phyloP scores from a whole-genome alignment of 192 early-diverging fungal species.

The Linnemannia zychae region DNA sequence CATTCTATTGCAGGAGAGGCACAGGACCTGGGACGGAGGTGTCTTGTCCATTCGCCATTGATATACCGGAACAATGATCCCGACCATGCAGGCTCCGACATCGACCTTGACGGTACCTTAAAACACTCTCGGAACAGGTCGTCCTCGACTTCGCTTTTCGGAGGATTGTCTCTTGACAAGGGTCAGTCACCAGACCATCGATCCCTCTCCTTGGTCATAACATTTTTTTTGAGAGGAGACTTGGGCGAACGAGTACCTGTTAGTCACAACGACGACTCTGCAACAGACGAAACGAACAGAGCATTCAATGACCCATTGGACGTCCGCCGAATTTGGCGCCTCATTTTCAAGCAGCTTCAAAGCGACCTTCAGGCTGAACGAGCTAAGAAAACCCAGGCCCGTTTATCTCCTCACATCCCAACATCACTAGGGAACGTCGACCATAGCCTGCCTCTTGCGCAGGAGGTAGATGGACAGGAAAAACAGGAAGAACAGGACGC shows the following conservation, averaged over 20 bases:
- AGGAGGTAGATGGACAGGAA: not conserved
- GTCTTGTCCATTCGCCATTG: slow-evolving; percentile 10
- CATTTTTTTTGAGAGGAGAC: slow-evolving; percentile 47
- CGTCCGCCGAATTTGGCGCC: slow-evolving; percentile 25
- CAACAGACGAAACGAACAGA: not conserved
- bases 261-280: not conserved
- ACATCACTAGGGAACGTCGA: not conserved
- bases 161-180: slow-evolving; percentile 7
- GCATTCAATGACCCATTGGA: slow-evolving; percentile 12
- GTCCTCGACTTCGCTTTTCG: not conserved
- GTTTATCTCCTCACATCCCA: not conserved
- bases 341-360: slow-evolving; percentile 34
- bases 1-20: not conserved
- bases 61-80: not conserved
- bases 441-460: not conserved
- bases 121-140: not conserved
- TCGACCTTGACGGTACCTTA: slow-evolving; percentile 2
- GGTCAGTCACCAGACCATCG: not conserved
- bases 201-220: slow-evolving; percentile 24
- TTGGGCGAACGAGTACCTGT: not conserved
- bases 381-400: slow-evolving; percentile 2
- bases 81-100: not conserved
- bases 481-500: not conserved
- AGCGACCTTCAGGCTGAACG: slow-evolving; percentile 24
- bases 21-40: not conserved